These are phyloP conservation scores for Venturiaceae sp. DNA, from an alignment of 2,329 filamentous ascomycete species.

Conservation along the genomic window DNA sequence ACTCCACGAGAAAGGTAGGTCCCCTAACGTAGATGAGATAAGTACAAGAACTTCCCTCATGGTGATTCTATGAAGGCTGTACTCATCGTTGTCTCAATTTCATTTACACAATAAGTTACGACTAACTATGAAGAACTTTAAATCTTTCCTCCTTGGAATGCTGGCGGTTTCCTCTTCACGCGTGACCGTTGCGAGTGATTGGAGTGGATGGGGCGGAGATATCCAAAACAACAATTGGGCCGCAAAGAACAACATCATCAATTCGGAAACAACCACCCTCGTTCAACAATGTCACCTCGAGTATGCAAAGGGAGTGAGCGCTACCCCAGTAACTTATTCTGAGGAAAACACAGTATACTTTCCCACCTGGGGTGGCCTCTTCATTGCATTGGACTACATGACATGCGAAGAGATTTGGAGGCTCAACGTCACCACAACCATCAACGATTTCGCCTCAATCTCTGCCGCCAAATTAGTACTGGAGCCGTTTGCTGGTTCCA, in stretches of 20 bases:
- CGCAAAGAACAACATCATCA: not conserved
- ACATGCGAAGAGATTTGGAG: constrained; percentile 18
- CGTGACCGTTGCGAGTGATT: no score
- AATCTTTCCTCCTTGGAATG: no score
- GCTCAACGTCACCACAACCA: constrained; percentile 18
- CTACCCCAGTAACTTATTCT: constrained; percentile 6
- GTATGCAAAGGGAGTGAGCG: constrained; percentile 10
- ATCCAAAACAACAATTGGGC: constrained; percentile 9
- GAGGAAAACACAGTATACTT: constrained; percentile 18
- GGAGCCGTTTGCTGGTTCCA: not conserved
- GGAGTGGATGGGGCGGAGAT: constrained; percentile 9
- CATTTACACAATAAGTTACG: no score
- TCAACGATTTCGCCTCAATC: constrained; percentile 8
- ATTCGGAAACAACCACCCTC: not conserved
- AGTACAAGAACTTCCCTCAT: no score
- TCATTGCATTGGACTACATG: constrained; percentile 22
- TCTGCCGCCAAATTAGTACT: not conserved
- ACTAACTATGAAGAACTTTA: no score
- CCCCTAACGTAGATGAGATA: no score
- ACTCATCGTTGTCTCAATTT: no score
- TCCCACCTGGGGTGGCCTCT: constrained; percentile 21
- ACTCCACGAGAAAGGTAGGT: no score
- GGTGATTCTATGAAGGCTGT: no score
- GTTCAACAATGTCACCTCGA: constrained; percentile 7
- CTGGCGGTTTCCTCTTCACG: no score